Evolutionary conservation across 148 eudicot species (phyloP).

Genomic region (Camellia japonica): DNA sequence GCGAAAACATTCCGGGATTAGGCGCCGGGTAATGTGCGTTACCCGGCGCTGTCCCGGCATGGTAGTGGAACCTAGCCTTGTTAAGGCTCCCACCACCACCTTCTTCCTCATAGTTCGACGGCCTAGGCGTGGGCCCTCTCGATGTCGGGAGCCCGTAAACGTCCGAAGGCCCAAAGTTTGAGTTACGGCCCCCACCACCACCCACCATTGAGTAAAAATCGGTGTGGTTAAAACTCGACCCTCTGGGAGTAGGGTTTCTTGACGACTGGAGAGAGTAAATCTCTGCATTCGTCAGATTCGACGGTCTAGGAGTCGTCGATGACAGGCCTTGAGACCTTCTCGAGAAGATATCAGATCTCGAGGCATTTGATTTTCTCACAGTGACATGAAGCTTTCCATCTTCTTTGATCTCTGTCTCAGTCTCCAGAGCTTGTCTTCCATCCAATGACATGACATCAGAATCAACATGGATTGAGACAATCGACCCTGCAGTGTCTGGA

Average conservation of each 20-base stretch:
- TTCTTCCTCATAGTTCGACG: slow-evolving; percentile 79
- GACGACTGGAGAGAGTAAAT: slow-evolving; percentile 83
- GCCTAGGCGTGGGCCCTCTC: slow-evolving; percentile 70
- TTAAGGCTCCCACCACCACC: slow-evolving; percentile 18
- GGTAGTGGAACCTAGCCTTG: slow-evolving; percentile 37
- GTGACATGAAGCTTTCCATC: slow-evolving; percentile 86
- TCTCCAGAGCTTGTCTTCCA: slow-evolving; percentile 64
- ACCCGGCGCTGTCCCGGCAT: slow-evolving; percentile 7
- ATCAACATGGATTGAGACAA: slow-evolving; percentile 83
- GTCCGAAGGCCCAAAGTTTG: slow-evolving; percentile 76
- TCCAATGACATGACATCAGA: slow-evolving; percentile 83
- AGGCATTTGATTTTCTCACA: slow-evolving; percentile 73
- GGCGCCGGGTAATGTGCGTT: slow-evolving; percentile 67
- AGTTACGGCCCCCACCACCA: slow-evolving; percentile 52
- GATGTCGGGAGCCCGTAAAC: slow-evolving; percentile 52
- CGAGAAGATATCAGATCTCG: slow-evolving; percentile 73
- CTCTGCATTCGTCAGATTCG: slow-evolving; percentile 85
- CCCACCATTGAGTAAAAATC: slow-evolving; percentile 77
- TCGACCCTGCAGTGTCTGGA: slow-evolving; percentile 80
- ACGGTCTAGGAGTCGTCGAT: slow-evolving; percentile 59
- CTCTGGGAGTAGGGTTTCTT: slow-evolving; percentile 76
- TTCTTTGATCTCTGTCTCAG: slow-evolving; percentile 73
- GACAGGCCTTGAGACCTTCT: slow-evolving; percentile 59
- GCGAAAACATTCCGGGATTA: slow-evolving; percentile 86
- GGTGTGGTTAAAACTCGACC: slow-evolving; percentile 80